Evolutionary conservation across 2,329 filamentous ascomycete species (phyloP).

Genomic region (Aaosphaeria pasadenensis): DNA sequence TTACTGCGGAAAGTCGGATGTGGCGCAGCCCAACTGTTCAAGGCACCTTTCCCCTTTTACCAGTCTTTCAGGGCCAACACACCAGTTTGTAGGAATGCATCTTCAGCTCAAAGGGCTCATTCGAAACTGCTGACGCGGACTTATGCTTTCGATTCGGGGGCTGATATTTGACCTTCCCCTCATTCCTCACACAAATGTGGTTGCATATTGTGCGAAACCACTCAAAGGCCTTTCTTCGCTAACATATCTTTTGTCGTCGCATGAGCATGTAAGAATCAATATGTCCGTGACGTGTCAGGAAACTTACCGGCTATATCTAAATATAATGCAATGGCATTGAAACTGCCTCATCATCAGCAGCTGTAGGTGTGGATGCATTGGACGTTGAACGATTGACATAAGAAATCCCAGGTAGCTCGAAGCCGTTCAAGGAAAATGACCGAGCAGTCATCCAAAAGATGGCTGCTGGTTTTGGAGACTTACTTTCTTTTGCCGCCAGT

Average conservation of each 20-base stretch:
- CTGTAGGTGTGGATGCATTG: background rate
- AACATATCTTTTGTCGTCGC: slow-evolving; percentile 31
- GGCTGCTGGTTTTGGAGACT: slow-evolving; percentile 11
- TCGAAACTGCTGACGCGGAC: slow-evolving; percentile 10
- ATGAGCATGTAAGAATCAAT: background rate
- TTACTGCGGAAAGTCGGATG: too few species aligned
- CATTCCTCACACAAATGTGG: background rate
- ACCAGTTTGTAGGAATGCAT: background rate
- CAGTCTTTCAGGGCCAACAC: too few species aligned
- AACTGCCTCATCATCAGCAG: slow-evolving; percentile 42
- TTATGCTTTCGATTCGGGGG: slow-evolving; percentile 4
- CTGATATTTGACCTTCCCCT: background rate
- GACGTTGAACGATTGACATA: background rate
- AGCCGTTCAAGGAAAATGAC: too few species aligned
- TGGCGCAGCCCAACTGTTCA: too few species aligned
- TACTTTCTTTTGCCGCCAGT: slow-evolving; percentile 55
- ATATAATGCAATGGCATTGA: slow-evolving; percentile 64
- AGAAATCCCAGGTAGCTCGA: too few species aligned
- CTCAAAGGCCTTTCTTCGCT: slow-evolving; percentile 34
- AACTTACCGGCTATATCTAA: slow-evolving; percentile 61
- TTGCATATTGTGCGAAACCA: slow-evolving; percentile 4
- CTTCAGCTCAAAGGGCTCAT: slow-evolving; percentile 2
- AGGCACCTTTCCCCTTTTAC: too few species aligned
- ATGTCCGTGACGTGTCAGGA: background rate
- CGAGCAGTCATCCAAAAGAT: too few species aligned